phyloP scores from a whole-genome alignment of 2,329 filamentous ascomycete species.

The Sporothrix schenckii region DNA sequence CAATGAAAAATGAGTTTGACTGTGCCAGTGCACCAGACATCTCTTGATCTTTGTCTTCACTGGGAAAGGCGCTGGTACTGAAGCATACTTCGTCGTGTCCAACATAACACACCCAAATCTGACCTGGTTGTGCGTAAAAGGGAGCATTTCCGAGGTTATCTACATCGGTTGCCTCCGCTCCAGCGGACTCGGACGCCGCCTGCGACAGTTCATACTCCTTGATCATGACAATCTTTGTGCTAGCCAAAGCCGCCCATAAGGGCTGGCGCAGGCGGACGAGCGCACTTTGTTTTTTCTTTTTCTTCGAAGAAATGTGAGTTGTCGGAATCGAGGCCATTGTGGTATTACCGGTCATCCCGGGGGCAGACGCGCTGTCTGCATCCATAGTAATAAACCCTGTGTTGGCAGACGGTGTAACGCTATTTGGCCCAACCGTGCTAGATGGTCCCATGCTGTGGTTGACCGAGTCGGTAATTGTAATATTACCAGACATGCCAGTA shows the following conservation, averaged over 20 bases:
- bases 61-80: constrained; percentile 67
- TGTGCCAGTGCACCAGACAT: constrained; percentile 38
- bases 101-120: constrained; percentile 81
- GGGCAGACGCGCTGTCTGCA: background rate
- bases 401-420: background rate
- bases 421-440: background rate
- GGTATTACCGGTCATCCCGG: background rate
- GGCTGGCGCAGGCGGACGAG: constrained; percentile 89
- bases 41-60: constrained; percentile 43
- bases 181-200: constrained; percentile 70
- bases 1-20: constrained; percentile 54
- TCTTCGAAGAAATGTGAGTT: constrained; percentile 66
- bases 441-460: background rate
- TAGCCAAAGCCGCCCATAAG: constrained; percentile 90
- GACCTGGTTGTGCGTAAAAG: constrained; percentile 69
- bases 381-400: background rate
- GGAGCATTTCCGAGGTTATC: constrained; percentile 76
- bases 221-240: constrained; percentile 94
- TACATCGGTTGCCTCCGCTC: constrained; percentile 74
- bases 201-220: constrained; percentile 87
- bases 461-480: background rate
- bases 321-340: background rate
- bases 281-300: constrained; percentile 86
- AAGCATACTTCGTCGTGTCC: constrained; percentile 78
- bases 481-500: constrained; percentile 36